These are phyloP conservation scores for Leonotis leonurus DNA, from an alignment of 257 asterid species.

Conservation along the genomic window DNA sequence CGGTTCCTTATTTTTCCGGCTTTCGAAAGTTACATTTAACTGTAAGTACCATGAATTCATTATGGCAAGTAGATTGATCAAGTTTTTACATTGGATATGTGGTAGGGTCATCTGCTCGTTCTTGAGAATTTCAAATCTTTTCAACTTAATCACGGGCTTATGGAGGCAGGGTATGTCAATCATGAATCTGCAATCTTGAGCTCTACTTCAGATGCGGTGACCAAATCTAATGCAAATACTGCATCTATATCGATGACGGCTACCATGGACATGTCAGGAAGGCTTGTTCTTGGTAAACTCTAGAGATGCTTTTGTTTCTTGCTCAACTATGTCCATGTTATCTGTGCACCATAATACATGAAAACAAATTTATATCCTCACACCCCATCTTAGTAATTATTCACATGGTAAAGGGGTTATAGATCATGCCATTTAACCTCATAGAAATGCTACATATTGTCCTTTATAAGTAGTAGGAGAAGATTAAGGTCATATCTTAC, in stretches of 20 bases:
- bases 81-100: conserved; percentile 9
- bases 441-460: no score
- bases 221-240: conserved; percentile 38
- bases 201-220: conserved; percentile 28
- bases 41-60: background rate
- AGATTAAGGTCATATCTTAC: background rate
- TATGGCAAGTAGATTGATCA: background rate
- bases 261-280: conserved; percentile 77
- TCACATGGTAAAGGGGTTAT: background rate
- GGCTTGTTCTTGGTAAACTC: conserved; percentile 69
- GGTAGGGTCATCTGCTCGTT: conserved; percentile 87
- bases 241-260: conserved; percentile 91
- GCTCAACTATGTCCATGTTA: background rate
- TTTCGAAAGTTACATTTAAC: background rate
- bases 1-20: background rate
- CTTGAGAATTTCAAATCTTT: conserved; percentile 66
- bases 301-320: background rate
- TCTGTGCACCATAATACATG: background rate
- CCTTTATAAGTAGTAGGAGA: no score
- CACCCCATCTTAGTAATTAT: background rate
- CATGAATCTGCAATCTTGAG: conserved; percentile 57
- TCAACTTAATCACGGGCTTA: conserved; percentile 84
- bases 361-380: background rate
- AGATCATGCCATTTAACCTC: background rate
- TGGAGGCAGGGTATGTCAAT: conserved; percentile 79